These are phyloP conservation scores for Staphylotrichum tortipilum DNA, from an alignment of 495 filamentous ascomycete species.

Conservation along the genomic window DNA sequence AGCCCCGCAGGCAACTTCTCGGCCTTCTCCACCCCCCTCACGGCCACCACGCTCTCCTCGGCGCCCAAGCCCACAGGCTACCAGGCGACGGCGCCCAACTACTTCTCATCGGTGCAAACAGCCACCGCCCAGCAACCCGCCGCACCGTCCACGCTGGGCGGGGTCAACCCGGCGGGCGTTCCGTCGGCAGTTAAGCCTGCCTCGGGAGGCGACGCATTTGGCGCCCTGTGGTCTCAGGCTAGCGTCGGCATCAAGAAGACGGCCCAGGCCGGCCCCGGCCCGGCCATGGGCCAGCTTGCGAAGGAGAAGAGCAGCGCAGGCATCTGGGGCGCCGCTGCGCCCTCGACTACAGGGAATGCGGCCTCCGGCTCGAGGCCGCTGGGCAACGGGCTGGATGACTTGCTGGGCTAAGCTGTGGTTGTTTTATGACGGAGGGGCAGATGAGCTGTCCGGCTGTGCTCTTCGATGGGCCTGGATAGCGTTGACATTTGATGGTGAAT, in stretches of 20 bases:
- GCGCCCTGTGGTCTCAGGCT: conserved; percentile 71
- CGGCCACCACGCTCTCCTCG: conserved; percentile 32
- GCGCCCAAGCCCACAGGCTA: conserved; percentile 55
- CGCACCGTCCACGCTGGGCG: conserved; percentile 20
- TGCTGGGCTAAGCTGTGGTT: conserved; percentile 30
- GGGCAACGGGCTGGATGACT: conserved; percentile 34
- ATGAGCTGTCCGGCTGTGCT: no score
- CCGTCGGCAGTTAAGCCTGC: conserved; percentile 44
- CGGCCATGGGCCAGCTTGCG: conserved; percentile 82
- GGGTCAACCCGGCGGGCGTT: conserved; percentile 7
- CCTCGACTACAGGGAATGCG: conserved; percentile 4
- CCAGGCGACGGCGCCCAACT: conserved; percentile 78
- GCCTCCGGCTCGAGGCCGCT: conserved; percentile 14
- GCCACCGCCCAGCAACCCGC: conserved; percentile 5
- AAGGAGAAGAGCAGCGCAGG: conserved; percentile 92
- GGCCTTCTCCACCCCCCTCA: conserved; percentile 43
- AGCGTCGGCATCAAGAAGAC: conserved; percentile 74
- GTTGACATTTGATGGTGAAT: no score
- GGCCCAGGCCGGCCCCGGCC: conserved; percentile 47
- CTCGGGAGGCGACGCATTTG: conserved; percentile 71
- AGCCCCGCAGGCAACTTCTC: conserved; percentile 47
- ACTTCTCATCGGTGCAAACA: conserved; percentile 72
- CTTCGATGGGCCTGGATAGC: no score
- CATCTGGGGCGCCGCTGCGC: conserved; percentile 62
- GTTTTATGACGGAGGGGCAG: no score